These are phyloP conservation scores for Termitomyces sp. DNA, from an alignment of 768 basidiomycete species.

Conservation along the genomic window DNA sequence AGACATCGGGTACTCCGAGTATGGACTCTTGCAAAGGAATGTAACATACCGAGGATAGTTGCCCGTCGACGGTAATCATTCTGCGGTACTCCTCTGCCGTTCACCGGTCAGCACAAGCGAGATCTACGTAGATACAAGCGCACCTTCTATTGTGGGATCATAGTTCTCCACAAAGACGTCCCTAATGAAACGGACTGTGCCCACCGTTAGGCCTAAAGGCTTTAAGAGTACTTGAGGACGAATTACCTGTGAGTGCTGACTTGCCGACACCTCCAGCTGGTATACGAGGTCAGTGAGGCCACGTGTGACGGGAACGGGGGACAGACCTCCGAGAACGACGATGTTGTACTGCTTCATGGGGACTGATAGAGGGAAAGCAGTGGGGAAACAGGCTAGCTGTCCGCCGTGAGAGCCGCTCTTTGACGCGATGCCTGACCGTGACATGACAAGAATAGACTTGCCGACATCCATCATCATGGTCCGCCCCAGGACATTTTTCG, in stretches of 20 bases:
- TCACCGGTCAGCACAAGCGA: conserved; percentile 4
- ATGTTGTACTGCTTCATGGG: conserved; percentile 72
- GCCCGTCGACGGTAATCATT: conserved; percentile 61
- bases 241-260: conserved; percentile 68
- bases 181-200: conserved; percentile 63
- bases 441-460: conserved; percentile 9
- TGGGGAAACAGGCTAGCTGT: conserved; percentile 8
- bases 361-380: not conserved
- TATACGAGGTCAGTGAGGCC: conserved; percentile 5
- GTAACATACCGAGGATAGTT: conserved; percentile 52
- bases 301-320: not conserved
- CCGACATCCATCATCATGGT: conserved; percentile 33
- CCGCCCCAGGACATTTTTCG: conserved; percentile 65
- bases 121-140: conserved; percentile 7
- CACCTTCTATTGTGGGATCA: conserved; percentile 85
- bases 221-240: not conserved
- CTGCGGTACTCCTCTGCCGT: conserved; percentile 68
- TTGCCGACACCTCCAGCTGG: conserved; percentile 90
- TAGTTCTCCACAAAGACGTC: conserved; percentile 74
- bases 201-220: not conserved
- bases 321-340: conserved; percentile 77
- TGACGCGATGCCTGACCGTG: conserved; percentile 7
- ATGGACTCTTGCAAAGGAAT: not conserved
- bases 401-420: conserved; percentile 16
- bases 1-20: not conserved